Evolutionary conservation across 495 filamentous ascomycete species (phyloP).

Genomic region (Jackrogersella multiformis): DNA sequence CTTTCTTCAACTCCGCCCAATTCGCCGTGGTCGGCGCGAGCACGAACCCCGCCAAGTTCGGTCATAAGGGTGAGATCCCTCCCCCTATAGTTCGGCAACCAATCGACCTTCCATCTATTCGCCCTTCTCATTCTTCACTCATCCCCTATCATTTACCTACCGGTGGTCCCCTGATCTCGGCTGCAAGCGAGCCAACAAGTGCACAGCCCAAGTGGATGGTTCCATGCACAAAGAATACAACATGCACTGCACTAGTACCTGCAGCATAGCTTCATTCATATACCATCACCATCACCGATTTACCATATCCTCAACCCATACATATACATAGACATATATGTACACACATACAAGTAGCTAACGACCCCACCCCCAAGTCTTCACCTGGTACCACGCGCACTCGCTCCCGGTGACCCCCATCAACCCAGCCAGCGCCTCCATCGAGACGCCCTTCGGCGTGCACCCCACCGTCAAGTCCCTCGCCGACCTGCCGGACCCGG

Average conservation of each 20-base stretch:
- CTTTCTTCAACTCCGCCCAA: slow-evolving; percentile 82
- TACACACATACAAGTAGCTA: slow-evolving; percentile 16
- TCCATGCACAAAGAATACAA: slow-evolving; percentile 26
- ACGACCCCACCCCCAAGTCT: slow-evolving; percentile 63
- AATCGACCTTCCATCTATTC: too few relatives aligned
- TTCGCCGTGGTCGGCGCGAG: slow-evolving; percentile 94
- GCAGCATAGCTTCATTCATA: too few relatives aligned
- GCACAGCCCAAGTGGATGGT: slow-evolving; percentile 13
- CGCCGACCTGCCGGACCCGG: slow-evolving; percentile 67
- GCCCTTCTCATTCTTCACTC: not conserved
- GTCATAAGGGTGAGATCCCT: slow-evolving; percentile 77
- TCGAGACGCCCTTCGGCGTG: slow-evolving; percentile 59
- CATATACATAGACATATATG: too few relatives aligned
- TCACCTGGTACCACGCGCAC: slow-evolving; percentile 86
- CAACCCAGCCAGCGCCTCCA: slow-evolving; percentile 74
- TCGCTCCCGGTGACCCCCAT: slow-evolving; percentile 80
- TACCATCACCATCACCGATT: too few relatives aligned
- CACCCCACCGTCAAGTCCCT: slow-evolving; percentile 74
- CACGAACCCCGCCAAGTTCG: slow-evolving; percentile 83
- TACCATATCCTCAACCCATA: too few relatives aligned
- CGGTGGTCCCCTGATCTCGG: slow-evolving; percentile 14
- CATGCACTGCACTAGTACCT: too few relatives aligned
- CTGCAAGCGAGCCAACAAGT: slow-evolving; percentile 26
- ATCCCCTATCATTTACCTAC: not conserved
- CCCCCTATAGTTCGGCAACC: too few relatives aligned